Conservation (phyloP, 2,329 filamentous ascomycete species). For the Pyricularia pennisetigena region DNA sequence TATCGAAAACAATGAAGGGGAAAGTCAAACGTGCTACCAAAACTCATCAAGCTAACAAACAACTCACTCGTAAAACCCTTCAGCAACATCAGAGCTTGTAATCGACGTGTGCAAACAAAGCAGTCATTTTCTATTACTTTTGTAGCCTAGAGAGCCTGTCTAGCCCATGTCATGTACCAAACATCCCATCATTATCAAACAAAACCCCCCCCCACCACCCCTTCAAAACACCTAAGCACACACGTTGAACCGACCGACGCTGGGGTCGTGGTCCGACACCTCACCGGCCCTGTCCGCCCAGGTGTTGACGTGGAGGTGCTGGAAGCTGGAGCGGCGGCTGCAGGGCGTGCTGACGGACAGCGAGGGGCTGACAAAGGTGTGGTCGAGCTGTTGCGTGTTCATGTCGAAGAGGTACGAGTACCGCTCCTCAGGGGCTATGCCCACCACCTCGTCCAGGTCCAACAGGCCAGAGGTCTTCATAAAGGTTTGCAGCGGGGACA, state of each 20-base stretch:
- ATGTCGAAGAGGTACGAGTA: conserved; percentile 64
- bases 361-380: conserved; percentile 54
- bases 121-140: not conserved
- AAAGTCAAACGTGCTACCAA: too few relatives aligned
- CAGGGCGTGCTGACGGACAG: conserved; percentile 23
- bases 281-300: conserved; percentile 49
- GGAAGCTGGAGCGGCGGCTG: conserved; percentile 30
- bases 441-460: conserved; percentile 52
- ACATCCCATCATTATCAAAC: not conserved
- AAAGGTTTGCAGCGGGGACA: conserved; percentile 48
- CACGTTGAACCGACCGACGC: conserved; percentile 51
- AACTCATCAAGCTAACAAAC: too few relatives aligned
- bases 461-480: conserved; percentile 39
- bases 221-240: conserved; percentile 25
- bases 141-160: not conserved
- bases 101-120: not conserved
- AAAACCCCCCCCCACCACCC: not conserved
- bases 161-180: not conserved
- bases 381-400: conserved; percentile 61
- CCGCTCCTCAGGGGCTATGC: conserved; percentile 43
- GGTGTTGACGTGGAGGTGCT: conserved; percentile 64
- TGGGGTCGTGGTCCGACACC: conserved; percentile 61
- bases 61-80: not conserved
- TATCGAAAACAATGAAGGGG: too few relatives aligned
- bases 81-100: not conserved